phyloP scores from a whole-genome alignment of 1,284 basidiomycete genomes.

The Phellinidium pouzarii region DNA sequence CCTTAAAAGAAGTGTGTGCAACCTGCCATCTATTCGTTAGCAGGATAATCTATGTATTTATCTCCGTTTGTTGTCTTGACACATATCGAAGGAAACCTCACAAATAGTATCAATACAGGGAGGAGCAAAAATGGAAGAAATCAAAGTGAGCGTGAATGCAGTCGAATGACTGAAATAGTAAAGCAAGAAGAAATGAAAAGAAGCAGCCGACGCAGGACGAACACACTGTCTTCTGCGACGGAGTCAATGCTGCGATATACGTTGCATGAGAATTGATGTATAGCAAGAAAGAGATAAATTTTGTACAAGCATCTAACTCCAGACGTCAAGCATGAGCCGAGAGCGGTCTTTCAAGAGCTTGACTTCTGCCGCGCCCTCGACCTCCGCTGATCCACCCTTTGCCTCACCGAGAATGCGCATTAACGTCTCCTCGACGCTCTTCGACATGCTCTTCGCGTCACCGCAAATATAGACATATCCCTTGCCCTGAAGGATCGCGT shows the following conservation, averaged over 20 bases:
- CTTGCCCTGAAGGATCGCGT: conserved; percentile 88
- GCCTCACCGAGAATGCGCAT: conserved; percentile 87
- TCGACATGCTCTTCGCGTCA: conserved; percentile 95
- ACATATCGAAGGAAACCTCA: background rate
- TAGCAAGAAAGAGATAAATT: background rate
- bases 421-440: conserved; percentile 86
- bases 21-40: background rate
- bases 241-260: background rate
- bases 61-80: background rate
- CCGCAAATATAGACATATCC: conserved; percentile 95
- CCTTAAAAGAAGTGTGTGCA: no score
- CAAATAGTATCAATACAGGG: background rate
- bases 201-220: background rate
- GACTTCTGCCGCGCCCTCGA: conserved; percentile 85
- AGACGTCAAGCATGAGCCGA: conserved; percentile 75
- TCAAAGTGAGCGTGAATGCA: background rate
- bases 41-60: background rate
- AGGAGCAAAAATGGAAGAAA: no score
- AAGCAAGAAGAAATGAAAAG: background rate
- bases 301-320: conserved; percentile 48
- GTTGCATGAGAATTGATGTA: background rate
- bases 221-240: background rate
- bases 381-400: conserved; percentile 79
- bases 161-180: background rate
- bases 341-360: conserved; percentile 92